phyloP scores from a whole-genome alignment of 306 rosid genomes.

The Lablab purpureus region DNA sequence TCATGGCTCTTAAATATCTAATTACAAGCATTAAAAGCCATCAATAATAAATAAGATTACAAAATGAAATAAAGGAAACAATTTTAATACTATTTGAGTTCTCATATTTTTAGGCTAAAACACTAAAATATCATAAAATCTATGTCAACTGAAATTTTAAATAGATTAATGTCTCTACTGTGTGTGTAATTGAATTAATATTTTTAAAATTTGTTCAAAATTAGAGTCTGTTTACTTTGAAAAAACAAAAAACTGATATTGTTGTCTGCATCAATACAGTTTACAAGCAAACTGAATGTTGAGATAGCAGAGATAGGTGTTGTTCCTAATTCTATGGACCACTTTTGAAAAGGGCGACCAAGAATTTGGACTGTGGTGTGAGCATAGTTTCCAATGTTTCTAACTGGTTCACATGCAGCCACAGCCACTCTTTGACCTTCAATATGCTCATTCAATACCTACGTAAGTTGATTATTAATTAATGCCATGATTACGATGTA shows the following conservation, averaged over 20 bases:
- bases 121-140: no score
- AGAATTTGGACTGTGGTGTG: not conserved
- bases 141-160: no score
- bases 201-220: no score
- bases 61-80: no score
- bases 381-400: not conserved
- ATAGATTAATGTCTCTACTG: no score
- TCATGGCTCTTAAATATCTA: no score
- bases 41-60: no score
- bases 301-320: not conserved
- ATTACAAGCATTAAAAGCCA: no score
- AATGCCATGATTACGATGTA: not conserved
- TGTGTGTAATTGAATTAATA: no score
- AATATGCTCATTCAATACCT: not conserved
- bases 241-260: not conserved
- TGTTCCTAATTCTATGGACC: slow-evolving; percentile 4
- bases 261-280: not conserved
- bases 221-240: no score
- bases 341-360: slow-evolving; percentile 5
- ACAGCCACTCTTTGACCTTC: not conserved
- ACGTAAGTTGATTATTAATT: not conserved
- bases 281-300: not conserved
- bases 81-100: no score
- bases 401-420: not conserved
- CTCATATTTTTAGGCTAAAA: no score